These are phyloP conservation scores for Coprinopsis marcescibilis DNA, from an alignment of 768 basidiomycete species.

Conservation along the genomic window DNA sequence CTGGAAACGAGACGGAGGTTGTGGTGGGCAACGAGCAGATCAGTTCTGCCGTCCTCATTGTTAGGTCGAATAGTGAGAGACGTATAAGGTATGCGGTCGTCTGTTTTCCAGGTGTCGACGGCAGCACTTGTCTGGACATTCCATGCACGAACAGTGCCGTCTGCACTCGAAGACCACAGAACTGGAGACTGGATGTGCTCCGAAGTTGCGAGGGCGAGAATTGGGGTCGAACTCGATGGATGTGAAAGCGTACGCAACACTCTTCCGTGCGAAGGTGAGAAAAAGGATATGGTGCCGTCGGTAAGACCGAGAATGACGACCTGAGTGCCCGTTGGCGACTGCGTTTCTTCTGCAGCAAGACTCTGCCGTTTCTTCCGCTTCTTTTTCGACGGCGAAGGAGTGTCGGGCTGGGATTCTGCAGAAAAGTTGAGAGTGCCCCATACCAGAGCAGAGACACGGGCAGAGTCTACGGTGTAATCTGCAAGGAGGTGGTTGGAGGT, in stretches of 20 bases:
- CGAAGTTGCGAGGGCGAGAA: conserved; percentile 41
- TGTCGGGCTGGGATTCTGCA: conserved; percentile 15
- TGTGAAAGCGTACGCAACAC: conserved; percentile 51
- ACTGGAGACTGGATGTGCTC: no score
- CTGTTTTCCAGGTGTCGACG: conserved; percentile 47
- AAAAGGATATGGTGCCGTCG: conserved; percentile 52
- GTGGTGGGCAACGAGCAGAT: conserved; percentile 57
- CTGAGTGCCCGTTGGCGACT: conserved; percentile 25
- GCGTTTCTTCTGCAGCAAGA: conserved; percentile 19
- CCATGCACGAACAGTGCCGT: conserved; percentile 55
- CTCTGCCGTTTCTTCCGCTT: conserved; percentile 45
- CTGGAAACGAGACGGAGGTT: conserved; percentile 48
- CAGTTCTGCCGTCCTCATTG: conserved; percentile 30
- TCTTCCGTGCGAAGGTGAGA: conserved; percentile 56
- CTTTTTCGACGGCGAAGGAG: conserved; percentile 42
- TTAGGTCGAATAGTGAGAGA: conserved; percentile 40
- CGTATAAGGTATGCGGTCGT: conserved; percentile 55
- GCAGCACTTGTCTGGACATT: conserved; percentile 44
- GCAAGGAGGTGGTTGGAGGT: conserved; percentile 47
- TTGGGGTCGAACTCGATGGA: conserved; percentile 45
- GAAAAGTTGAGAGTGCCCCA: conserved; percentile 42
- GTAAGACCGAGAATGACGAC: conserved; percentile 56
- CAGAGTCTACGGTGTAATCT: conserved; percentile 51
- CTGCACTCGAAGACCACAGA: conserved; percentile 55
- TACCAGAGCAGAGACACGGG: conserved; percentile 46